phyloP scores from a whole-genome alignment of 305 asterid species.

The Fraxinus greggii region DNA sequence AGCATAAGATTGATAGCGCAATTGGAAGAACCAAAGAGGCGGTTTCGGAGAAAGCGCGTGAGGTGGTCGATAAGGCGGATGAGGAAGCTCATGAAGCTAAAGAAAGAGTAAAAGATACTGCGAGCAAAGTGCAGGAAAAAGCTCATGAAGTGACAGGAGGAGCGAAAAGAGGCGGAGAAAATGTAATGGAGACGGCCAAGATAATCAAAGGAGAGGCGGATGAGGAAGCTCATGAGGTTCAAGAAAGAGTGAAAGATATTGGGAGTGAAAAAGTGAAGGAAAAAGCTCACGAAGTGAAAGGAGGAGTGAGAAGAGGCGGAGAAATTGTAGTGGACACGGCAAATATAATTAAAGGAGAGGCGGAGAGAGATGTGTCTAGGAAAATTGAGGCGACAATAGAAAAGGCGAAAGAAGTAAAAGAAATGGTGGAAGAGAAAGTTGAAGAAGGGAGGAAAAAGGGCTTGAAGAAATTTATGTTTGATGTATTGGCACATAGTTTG shows the following conservation, averaged over 20 bases:
- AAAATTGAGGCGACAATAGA: slow-evolving; percentile 19
- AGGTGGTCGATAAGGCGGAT: slow-evolving; percentile 23
- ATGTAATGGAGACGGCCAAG: slow-evolving; percentile 14
- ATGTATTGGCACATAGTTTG: slow-evolving; percentile 23
- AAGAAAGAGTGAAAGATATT: slow-evolving; percentile 23
- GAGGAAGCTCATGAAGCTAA: slow-evolving; percentile 17
- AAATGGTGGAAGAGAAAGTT: slow-evolving; percentile 25
- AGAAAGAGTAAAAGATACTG: slow-evolving; percentile 26
- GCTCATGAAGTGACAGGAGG: slow-evolving; percentile 13
- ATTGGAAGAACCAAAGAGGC: slow-evolving; percentile 34
- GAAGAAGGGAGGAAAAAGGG: slow-evolving; percentile 37
- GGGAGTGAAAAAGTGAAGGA: slow-evolving; percentile 25
- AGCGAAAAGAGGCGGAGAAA: slow-evolving; percentile 11
- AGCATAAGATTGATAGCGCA: slow-evolving; percentile 23
- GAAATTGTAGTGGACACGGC: slow-evolving; percentile 14
- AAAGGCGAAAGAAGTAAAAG: slow-evolving; percentile 24
- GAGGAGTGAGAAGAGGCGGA: slow-evolving; percentile 15
- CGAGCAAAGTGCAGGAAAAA: slow-evolving; percentile 16
- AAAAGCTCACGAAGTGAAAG: slow-evolving; percentile 2
- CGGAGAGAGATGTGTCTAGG: slow-evolving; percentile 16
- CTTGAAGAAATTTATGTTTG: slow-evolving; percentile 30
- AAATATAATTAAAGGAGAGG: slow-evolving; percentile 22
- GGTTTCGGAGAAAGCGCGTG: background rate
- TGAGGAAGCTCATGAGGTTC: slow-evolving; percentile 10
- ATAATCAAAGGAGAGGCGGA: slow-evolving; percentile 25